These are phyloP conservation scores for Hebeloma cylindrosporum DNA, from an alignment of 768 basidiomycete species.

Conservation along the genomic window DNA sequence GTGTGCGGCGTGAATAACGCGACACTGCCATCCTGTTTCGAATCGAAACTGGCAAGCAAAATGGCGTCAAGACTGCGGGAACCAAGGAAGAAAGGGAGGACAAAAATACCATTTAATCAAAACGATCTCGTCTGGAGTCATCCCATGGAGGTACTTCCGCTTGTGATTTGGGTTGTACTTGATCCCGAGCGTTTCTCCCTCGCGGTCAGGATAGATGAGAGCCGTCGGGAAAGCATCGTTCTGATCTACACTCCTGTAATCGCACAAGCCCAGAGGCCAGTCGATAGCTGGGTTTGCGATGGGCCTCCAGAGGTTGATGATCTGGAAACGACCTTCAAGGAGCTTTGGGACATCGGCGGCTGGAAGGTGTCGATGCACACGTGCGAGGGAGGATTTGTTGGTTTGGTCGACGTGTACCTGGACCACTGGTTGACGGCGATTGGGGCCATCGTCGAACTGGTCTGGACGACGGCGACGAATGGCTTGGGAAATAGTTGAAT, in stretches of 20 bases:
- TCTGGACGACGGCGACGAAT: conserved; percentile 45
- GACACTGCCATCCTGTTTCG: conserved; percentile 44
- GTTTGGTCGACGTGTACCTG: conserved; percentile 57
- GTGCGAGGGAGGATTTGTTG: conserved; percentile 37
- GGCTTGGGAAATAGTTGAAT: conserved; percentile 27
- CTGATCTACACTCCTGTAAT: conserved; percentile 46
- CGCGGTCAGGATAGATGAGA: conserved; percentile 47
- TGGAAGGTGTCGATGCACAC: conserved; percentile 53
- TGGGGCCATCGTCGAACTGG: conserved; percentile 31
- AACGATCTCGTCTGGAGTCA: conserved; percentile 48
- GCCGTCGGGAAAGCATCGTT: conserved; percentile 47
- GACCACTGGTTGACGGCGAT: conserved; percentile 46
- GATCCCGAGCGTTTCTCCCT: conserved; percentile 53
- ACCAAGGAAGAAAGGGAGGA: background rate
- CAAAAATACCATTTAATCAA: conserved; percentile 43
- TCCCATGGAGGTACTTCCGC: conserved; percentile 50
- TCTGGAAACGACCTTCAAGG: conserved; percentile 29
- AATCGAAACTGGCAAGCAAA: conserved; percentile 24
- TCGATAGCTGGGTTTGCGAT: conserved; percentile 48
- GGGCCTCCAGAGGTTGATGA: conserved; percentile 55
- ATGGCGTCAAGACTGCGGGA: background rate
- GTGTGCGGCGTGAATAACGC: conserved; percentile 62
- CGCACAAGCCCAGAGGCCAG: conserved; percentile 52
- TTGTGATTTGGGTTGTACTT: conserved; percentile 45
- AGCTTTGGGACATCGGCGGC: conserved; percentile 42